phyloP scores from a whole-genome alignment of 306 rosid species.

The Prinsepia uniflora region DNA sequence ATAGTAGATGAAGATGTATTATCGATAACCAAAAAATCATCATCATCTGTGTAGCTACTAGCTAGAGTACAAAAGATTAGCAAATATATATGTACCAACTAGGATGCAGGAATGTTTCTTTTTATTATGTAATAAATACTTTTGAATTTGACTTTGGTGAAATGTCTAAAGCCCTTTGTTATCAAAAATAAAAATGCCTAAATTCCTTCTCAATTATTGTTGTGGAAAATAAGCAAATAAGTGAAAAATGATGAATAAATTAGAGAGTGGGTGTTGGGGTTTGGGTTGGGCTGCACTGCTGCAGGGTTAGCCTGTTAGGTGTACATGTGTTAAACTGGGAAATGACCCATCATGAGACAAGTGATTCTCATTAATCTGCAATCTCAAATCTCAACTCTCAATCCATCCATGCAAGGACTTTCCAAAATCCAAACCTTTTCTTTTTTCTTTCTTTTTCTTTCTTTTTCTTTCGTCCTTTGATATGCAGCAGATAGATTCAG shows the following conservation, averaged over 20 bases:
- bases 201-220: no score
- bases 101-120: no score
- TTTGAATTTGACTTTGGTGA: no score
- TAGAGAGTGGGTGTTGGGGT: neutral
- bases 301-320: conserved; percentile 7
- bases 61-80: no score
- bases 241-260: neutral
- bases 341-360: conserved; percentile 36
- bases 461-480: conserved; percentile 19
- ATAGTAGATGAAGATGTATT: no score
- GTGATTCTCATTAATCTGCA: conserved; percentile 17
- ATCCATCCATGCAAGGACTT: conserved; percentile 50
- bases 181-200: no score
- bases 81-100: no score
- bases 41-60: no score
- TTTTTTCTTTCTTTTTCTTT: neutral
- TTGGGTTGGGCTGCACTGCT: neutral
- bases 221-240: neutral
- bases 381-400: no score
- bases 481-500: conserved; percentile 9
- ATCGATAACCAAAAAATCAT: no score
- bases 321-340: conserved; percentile 22
- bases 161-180: no score
- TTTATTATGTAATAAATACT: no score
- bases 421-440: conserved; percentile 23